Percentiles rank a stretch among this genome's conserved stretches.
Conservation (phyloP, 495 filamentous ascomycete genomes). For the Daldinia loculata region DNA sequence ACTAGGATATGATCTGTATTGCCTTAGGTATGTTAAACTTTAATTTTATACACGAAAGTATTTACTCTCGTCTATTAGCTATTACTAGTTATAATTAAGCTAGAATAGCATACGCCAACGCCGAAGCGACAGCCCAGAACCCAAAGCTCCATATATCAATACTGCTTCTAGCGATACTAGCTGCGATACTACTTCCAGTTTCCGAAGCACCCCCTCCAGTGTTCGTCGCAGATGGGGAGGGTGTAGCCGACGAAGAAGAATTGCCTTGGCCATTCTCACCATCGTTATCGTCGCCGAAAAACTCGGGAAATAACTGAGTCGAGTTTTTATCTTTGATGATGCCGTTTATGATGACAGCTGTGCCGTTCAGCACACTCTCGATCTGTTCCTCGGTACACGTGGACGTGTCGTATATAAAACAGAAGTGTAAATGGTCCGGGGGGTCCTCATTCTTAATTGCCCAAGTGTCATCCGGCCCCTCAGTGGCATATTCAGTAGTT, state of each 20-base stretch:
- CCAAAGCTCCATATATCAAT: conserved; percentile 8
- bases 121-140: conserved; percentile 8
- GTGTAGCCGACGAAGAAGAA: conserved; percentile 43
- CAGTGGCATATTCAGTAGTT: conserved; percentile 55
- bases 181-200: conserved; percentile 13
- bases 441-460: conserved; percentile 59
- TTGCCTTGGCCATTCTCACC: conserved; percentile 54
- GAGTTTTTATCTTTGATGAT: conserved; percentile 60
- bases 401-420: conserved; percentile 64
- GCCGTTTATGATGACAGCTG: conserved; percentile 55
- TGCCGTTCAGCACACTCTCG: conserved; percentile 54
- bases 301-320: conserved; percentile 45
- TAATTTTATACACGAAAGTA: no score
- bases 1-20: no score
- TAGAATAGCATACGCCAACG: conserved; percentile 7
- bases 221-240: conserved; percentile 41
- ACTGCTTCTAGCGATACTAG: background rate
- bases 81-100: background rate
- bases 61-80: background rate
- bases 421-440: conserved; percentile 55
- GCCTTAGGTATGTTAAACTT: no score
- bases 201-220: conserved; percentile 30
- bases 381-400: conserved; percentile 65
- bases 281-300: conserved; percentile 52
- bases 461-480: conserved; percentile 61